Evolutionary conservation across 2,329 filamentous ascomycete species (phyloP).

Genomic region (Monilinia aucupariae): DNA sequence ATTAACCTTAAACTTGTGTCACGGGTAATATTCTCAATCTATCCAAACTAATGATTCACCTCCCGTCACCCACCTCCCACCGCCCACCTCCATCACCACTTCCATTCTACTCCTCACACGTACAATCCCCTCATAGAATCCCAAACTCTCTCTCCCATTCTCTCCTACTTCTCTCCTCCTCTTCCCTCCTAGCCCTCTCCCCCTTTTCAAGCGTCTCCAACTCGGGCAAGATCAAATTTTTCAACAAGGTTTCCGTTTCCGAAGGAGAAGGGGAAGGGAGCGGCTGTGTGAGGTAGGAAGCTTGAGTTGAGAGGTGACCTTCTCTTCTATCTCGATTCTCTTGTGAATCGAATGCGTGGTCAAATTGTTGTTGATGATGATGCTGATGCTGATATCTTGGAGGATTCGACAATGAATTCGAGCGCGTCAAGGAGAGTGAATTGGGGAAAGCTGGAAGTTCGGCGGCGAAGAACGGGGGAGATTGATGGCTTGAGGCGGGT

Average conservation of each 20-base stretch:
- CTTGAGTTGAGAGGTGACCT: neutral
- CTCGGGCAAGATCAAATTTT: constrained; percentile 11
- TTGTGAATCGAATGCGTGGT: neutral
- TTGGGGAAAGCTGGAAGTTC: neutral
- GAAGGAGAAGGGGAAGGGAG: neutral
- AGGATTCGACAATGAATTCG: constrained; percentile 2
- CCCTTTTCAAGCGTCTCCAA: constrained; percentile 12
- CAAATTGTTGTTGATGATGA: neutral
- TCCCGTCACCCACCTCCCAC: neutral
- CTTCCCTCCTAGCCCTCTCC: constrained; percentile 1
- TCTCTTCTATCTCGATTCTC: neutral
- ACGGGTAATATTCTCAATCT: no score
- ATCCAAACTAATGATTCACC: neutral
- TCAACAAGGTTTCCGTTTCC: constrained; percentile 13
- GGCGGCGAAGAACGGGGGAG: neutral
- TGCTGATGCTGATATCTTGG: neutral
- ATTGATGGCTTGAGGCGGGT: neutral
- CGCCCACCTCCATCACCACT: neutral
- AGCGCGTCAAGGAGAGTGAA: neutral
- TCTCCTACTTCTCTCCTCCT: constrained; percentile 11
- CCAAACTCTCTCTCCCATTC: constrained; percentile 16
- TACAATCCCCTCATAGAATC: constrained; percentile 1
- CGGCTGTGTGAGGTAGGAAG: neutral
- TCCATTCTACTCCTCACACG: no score
- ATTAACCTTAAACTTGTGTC: no score